Conservation (phyloP, 2,329 filamentous ascomycete genomes). For the Aureobasidium vineae region DNA sequence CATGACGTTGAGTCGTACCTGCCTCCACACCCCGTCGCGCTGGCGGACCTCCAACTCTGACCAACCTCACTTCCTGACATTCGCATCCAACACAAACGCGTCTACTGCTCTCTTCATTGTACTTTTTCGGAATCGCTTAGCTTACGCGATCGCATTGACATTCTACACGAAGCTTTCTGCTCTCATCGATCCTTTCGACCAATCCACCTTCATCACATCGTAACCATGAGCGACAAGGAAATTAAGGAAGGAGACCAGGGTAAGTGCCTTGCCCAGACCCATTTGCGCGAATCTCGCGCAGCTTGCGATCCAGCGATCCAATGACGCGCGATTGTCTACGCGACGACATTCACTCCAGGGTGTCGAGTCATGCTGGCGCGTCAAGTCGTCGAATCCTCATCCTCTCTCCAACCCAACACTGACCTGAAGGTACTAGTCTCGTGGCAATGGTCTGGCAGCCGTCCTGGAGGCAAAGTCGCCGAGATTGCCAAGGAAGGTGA, state of each 20-base stretch:
- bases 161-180: constrained; percentile 13
- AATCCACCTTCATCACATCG: neutral
- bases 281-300: neutral
- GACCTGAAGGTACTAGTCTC: constrained; percentile 50
- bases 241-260: constrained; percentile 54
- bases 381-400: neutral
- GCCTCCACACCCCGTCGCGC: constrained; percentile 18
- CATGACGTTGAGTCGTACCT: constrained; percentile 18
- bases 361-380: constrained; percentile 18
- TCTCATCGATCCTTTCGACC: neutral
- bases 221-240: constrained; percentile 47
- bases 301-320: neutral
- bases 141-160: constrained; percentile 19
- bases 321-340: neutral
- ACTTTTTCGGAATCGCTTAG: constrained; percentile 9
- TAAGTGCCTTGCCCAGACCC: constrained; percentile 35
- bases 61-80: constrained; percentile 6
- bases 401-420: constrained; percentile 21
- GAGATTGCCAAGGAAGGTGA: constrained; percentile 59
- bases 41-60: constrained; percentile 3
- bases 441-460: constrained; percentile 59
- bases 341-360: constrained; percentile 26
- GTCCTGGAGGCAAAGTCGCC: constrained; percentile 57
- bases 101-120: constrained; percentile 2
- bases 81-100: neutral